Percentiles rank a stretch among this genome's conserved stretches.
Conservation (phyloP, 495 filamentous ascomycete species). For the Xylaria castorea region DNA sequence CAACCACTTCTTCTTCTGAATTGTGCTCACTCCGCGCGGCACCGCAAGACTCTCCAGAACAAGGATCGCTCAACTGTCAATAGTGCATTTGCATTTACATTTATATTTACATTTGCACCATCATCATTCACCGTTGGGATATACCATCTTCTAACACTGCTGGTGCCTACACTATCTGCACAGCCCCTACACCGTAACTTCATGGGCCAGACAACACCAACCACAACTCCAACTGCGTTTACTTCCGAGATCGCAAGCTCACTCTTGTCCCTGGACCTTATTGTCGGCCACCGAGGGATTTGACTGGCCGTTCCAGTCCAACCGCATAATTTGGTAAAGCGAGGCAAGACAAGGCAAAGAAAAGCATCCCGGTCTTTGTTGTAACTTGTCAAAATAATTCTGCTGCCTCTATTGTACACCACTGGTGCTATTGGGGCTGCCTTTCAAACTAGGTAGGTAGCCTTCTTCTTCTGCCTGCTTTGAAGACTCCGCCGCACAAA, state of each 20-base stretch:
- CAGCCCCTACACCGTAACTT: slow-evolving; percentile 17
- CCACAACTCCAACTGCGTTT: background rate
- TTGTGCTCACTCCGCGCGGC: background rate
- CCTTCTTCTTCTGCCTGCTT: background rate
- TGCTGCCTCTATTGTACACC: slow-evolving; percentile 2
- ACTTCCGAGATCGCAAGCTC: slow-evolving; percentile 17
- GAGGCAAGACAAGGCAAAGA: slow-evolving; percentile 6
- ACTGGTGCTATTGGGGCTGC: background rate
- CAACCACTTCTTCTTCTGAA: slow-evolving; percentile 24
- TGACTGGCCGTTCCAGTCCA: background rate
- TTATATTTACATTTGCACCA: background rate
- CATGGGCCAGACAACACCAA: background rate
- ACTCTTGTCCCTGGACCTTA: background rate
- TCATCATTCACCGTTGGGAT: slow-evolving; percentile 1
- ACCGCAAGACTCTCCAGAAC: slow-evolving; percentile 13
- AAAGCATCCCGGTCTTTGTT: background rate
- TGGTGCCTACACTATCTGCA: background rate
- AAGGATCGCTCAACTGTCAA: slow-evolving; percentile 9
- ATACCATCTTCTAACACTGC: slow-evolving; percentile 1
- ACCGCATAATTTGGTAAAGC: slow-evolving; percentile 25
- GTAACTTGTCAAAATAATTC: slow-evolving; percentile 1
- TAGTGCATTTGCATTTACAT: slow-evolving; percentile 1
- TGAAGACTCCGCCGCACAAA: slow-evolving; percentile 22
- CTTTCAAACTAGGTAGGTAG: slow-evolving; percentile 12
- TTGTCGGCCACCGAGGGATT: background rate